A percentile compares a stretch with the other conserved stretches of the same genome.
Conservation (phyloP, 768 basidiomycete species). For the Boletus rubroflammeus region DNA sequence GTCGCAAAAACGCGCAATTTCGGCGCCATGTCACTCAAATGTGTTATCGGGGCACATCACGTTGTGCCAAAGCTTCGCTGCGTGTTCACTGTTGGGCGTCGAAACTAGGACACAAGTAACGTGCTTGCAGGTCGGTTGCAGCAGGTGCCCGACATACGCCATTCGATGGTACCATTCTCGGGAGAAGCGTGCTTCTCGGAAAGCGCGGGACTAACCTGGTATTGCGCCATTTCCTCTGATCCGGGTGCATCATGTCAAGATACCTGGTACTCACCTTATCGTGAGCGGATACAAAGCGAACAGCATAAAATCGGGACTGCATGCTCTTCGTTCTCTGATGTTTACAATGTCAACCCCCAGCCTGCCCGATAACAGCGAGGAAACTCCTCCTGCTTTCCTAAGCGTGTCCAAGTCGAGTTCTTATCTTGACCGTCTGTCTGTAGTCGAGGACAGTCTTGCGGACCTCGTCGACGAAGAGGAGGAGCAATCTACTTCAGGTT, state of each 20-base stretch:
- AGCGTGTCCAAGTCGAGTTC: background rate
- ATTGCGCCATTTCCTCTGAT: background rate
- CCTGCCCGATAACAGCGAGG: background rate
- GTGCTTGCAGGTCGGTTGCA: background rate
- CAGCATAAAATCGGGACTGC: background rate
- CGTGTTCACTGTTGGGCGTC: too few species aligned
- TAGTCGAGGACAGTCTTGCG: background rate
- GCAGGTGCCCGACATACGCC: background rate
- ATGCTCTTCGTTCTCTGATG: background rate
- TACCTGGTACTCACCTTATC: background rate
- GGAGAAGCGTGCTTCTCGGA: background rate
- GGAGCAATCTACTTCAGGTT: background rate
- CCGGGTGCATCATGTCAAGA: background rate
- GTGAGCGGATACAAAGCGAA: background rate
- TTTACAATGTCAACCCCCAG: background rate
- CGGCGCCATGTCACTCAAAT: background rate
- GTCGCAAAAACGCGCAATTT: background rate
- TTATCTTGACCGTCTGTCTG: background rate
- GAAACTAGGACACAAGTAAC: background rate
- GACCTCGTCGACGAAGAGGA: constrained; percentile 12
- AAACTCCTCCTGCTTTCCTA: background rate
- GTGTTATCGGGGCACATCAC: background rate
- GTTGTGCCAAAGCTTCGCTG: background rate
- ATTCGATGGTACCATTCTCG: background rate
- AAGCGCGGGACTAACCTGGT: too few species aligned